Conservation (phyloP, 129 eudicot genomes). For the Heracleum sosnowskyi region DNA sequence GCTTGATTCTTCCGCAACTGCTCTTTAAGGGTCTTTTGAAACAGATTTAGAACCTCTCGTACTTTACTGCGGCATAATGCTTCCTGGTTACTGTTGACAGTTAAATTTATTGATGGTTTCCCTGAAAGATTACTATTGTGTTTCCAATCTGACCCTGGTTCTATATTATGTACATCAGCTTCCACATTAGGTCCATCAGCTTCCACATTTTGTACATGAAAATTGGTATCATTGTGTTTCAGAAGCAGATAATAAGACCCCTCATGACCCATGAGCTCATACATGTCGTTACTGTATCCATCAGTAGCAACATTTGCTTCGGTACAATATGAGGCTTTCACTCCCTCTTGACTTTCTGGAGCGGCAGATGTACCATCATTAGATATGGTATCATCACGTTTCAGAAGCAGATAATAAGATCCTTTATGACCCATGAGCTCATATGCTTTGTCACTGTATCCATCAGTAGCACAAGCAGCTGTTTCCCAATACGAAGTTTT, state of each 20-base stretch:
- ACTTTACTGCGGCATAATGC: conserved; percentile 25
- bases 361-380: neutral
- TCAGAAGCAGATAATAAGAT: neutral
- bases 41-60: conserved; percentile 25
- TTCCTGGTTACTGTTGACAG: neutral
- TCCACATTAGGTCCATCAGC: neutral
- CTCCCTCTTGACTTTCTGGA: neutral
- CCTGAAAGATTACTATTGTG: neutral
- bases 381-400: neutral
- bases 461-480: neutral
- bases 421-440: neutral
- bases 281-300: neutral
- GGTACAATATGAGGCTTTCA: neutral
- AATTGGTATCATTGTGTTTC: neutral
- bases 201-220: neutral
- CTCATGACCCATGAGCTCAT: neutral
- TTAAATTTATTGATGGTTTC: neutral
- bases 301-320: neutral
- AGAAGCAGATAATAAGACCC: neutral
- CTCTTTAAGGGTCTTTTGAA: conserved; percentile 11
- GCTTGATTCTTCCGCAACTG: neutral
- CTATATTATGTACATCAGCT: neutral
- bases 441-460: neutral
- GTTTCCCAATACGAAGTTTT: neutral
- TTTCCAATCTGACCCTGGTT: neutral